Evolutionary conservation across 495 filamentous ascomycete species (phyloP), one percentile per base, ranked within the genome.

Genomic region (Cenococcum geophilum): DNA sequence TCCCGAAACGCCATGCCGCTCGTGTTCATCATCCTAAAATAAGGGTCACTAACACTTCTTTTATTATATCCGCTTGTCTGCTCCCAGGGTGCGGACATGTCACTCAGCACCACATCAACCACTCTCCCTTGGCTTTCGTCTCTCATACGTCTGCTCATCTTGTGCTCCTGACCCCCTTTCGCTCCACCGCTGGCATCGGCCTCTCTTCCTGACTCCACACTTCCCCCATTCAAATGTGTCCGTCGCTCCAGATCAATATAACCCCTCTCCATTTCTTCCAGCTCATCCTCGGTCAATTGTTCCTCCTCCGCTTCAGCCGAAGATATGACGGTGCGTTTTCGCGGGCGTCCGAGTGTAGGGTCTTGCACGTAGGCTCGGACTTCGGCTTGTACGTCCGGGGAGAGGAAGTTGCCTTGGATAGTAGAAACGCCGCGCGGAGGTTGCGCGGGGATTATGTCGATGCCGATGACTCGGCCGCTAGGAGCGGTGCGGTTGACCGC

Each of bases 1-100:
- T 98, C 93, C 72, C 82, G 82, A 73, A 95, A 90, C 18, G 70
- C 72, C 61, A 90, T 86, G 42, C 93, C 93, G 74, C 88, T 96
- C 53, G 91, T 95, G 75, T 97, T 97, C 91, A 96, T 96, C 90
- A 98, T 87, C 93, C 93, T 98, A 78, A 72, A 72, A 83, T 92
- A 91, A 54, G 92, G 89, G 80, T 91, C 81, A 91, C 85, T 93
- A 79, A 97, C 80, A 77, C 85, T 93, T 75, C 81, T 89, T 76
- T 86, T 85, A 78, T 83, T 86, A 76, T 86, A 90, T 43, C 87
- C 87, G 68, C 81, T 81, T 35, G 82, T 84, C 78, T 89, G 86
- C 65, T 80, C 75, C 91, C 90, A 96, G 89, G 93, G 92, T 78
- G 80, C 92, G 77, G 83, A 98, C 93, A 98, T 98, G 86, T 98